These are phyloP conservation scores for Neohortaea acidophila DNA, from an alignment of 495 filamentous ascomycete genomes.

Conservation along the genomic window DNA sequence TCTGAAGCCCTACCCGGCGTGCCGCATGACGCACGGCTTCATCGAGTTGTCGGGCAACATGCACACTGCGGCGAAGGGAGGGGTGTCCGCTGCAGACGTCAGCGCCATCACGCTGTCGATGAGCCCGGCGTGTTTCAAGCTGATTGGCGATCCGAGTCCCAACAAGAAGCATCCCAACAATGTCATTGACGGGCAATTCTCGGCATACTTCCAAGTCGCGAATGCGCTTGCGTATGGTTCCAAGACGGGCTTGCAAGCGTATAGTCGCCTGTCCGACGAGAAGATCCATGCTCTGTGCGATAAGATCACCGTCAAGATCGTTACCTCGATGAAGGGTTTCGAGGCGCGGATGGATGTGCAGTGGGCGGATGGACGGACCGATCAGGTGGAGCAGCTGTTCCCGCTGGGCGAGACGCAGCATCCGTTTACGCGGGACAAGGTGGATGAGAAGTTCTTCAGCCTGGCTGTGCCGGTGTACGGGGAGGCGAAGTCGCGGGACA, in stretches of 20 bases:
- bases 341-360: slow-evolving; percentile 8
- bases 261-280: slow-evolving; percentile 11
- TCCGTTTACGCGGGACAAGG: slow-evolving; percentile 17
- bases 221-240: slow-evolving; percentile 17
- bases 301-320: slow-evolving; percentile 11
- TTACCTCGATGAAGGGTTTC: slow-evolving; percentile 11
- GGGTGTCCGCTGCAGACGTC: slow-evolving; percentile 8
- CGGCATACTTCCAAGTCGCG: slow-evolving; percentile 18
- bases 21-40: slow-evolving; percentile 20
- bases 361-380: slow-evolving; percentile 12
- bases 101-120: slow-evolving; percentile 10
- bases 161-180: slow-evolving; percentile 21
- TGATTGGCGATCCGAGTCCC: slow-evolving; percentile 19
- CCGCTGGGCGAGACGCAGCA: slow-evolving; percentile 20
- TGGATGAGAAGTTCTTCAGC: slow-evolving; percentile 17
- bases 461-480: slow-evolving; percentile 15
- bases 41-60: slow-evolving; percentile 17
- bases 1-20: slow-evolving; percentile 21
- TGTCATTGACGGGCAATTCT: slow-evolving; percentile 20
- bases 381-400: slow-evolving; percentile 12
- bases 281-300: slow-evolving; percentile 14
- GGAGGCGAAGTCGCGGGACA: slow-evolving; percentile 5
- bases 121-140: slow-evolving; percentile 13
- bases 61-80: background rate
- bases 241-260: slow-evolving; percentile 15